Percentiles rank a stretch among this genome's conserved stretches.
These are phyloP conservation scores for Vitis hybrid DNA, from an alignment of 177 flowering plant genomes.

Conservation along the genomic window DNA sequence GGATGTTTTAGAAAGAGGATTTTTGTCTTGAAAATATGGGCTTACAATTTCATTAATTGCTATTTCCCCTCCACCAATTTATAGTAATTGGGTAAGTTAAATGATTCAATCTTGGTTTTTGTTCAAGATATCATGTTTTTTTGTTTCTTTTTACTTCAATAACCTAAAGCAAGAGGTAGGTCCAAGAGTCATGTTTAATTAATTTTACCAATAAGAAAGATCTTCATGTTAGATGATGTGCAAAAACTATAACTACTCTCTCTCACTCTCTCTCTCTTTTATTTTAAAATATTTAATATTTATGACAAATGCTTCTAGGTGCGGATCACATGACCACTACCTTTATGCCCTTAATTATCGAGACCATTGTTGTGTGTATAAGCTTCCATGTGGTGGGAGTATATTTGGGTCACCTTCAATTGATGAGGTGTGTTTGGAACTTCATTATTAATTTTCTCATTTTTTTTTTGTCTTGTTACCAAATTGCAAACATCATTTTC, in stretches of 20 bases:
- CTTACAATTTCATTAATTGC: no score
- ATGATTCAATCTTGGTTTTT: no score
- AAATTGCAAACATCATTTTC: no score
- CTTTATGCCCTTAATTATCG: constrained; percentile 85
- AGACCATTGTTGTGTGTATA: constrained; percentile 57
- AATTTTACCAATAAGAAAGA: not conserved
- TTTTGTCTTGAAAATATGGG: no score
- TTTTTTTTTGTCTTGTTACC: not conserved
- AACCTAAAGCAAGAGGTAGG: no score
- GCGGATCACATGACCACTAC: constrained; percentile 89
- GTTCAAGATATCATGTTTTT: no score
- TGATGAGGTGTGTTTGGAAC: constrained; percentile 51
- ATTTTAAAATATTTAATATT: constrained; percentile 6
- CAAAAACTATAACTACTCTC: not conserved
- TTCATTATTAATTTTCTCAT: not conserved
- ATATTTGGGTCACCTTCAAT: constrained; percentile 83
- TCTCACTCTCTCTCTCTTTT: not conserved
- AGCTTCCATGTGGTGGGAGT: constrained; percentile 82
- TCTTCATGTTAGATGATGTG: not conserved
- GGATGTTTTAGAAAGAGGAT: no score
- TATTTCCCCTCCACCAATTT: no score
- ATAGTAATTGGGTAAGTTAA: no score
- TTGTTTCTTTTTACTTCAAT: no score
- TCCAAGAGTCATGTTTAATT: not conserved
- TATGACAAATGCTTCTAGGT: constrained; percentile 54